These are phyloP conservation scores for Populus pruinosa DNA, from an alignment of 345 rosid genomes.

Conservation along the genomic window DNA sequence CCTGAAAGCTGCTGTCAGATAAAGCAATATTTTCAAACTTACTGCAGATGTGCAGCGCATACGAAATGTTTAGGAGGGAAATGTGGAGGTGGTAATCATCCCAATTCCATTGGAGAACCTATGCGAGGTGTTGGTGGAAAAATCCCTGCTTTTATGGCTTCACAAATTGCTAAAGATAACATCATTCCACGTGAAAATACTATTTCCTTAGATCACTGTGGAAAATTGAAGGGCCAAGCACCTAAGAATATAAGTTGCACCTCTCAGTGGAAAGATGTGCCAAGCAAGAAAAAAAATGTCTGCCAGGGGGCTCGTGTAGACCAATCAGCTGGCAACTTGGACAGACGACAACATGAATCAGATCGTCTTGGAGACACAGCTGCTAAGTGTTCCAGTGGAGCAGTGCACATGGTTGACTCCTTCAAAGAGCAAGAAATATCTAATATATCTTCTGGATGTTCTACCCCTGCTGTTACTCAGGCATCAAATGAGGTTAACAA, in stretches of 20 bases:
- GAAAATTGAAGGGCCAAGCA: conserved; percentile 6
- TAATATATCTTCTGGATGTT: conserved; percentile 45
- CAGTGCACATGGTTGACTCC: conserved; percentile 19
- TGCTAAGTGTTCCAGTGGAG: conserved; percentile 17
- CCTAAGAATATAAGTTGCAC: conserved; percentile 14
- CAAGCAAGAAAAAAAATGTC: conserved; percentile 28
- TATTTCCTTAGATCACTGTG: conserved; percentile 17
- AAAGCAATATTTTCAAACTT: conserved; percentile 19
- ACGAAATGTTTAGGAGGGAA: conserved; percentile 25
- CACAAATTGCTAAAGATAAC: conserved; percentile 24
- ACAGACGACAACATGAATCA: conserved; percentile 18
- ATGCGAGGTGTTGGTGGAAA: conserved; percentile 10
- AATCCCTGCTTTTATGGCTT: conserved; percentile 17
- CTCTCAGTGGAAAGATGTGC: conserved; percentile 50
- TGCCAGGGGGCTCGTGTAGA: conserved; percentile 12
- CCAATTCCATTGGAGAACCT: conserved; percentile 13
- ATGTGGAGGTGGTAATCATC: conserved; percentile 22
- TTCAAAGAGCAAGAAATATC: conserved; percentile 37
- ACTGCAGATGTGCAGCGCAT: conserved; percentile 26
- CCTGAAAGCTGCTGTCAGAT: conserved; percentile 30
- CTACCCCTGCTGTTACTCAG: conserved; percentile 38
- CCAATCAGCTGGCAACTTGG: conserved; percentile 13
- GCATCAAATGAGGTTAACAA: conserved; percentile 36
- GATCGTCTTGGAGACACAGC: conserved; percentile 21
- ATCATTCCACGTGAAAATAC: conserved; percentile 16